Percentiles rank a stretch among this genome's conserved stretches.
Evolutionary conservation across 352 stramenopile genomes (phyloP).

Genomic region (Globisporangium acanthophoron): DNA sequence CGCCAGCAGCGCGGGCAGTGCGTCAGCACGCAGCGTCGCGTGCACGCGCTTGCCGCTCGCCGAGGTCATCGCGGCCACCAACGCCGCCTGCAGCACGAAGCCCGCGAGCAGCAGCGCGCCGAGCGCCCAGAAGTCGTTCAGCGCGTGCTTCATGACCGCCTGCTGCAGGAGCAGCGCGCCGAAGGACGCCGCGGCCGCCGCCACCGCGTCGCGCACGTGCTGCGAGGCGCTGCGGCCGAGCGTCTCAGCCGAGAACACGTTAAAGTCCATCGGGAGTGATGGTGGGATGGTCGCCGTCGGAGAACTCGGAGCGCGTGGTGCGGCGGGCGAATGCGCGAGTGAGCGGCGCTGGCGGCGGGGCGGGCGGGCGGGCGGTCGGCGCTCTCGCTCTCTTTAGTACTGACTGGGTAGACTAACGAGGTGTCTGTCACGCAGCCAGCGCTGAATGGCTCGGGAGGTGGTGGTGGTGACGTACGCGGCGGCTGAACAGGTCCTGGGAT

Average conservation of each 20-base stretch:
- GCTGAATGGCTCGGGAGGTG: no score
- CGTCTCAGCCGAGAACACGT: conserved; percentile 12
- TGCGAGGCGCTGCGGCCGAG: conserved; percentile 8
- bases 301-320: not conserved
- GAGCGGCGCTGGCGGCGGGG: no score
- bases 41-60: not conserved
- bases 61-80: not conserved
- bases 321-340: conserved; percentile 1
- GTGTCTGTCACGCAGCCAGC: no score
- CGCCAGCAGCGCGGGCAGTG: conserved; percentile 17
- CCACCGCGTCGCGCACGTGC: conserved; percentile 15
- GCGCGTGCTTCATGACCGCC: conserved; percentile 15
- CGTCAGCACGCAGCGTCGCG: conserved; percentile 5
- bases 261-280: conserved; percentile 8
- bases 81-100: conserved; percentile 17
- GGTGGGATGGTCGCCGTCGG: conserved; percentile 4
- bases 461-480: no score
- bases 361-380: no score
- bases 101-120: conserved; percentile 22
- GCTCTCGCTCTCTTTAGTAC: no score
- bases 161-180: conserved; percentile 16
- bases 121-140: conserved; percentile 27
- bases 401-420: no score
- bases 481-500: no score
- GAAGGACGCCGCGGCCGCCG: conserved; percentile 11